phyloP scores from a whole-genome alignment of 2,329 filamentous ascomycete genomes.

The Colletotrichum somersetense region DNA sequence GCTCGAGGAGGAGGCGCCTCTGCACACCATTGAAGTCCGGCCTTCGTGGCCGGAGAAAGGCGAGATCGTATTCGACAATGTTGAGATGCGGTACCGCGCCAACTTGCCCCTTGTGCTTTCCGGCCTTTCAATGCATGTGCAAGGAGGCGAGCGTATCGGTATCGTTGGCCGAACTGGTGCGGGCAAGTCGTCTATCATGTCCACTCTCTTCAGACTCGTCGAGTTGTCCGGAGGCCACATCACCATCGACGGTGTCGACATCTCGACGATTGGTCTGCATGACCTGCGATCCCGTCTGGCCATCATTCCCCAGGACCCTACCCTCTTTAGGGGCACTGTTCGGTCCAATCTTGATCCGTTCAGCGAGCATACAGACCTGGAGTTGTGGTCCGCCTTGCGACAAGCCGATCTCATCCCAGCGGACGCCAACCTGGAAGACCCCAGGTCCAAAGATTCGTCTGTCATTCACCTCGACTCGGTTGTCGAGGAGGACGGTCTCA shows the following conservation, averaged over 20 bases:
- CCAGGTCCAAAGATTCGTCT: conserved; percentile 51
- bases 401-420: conserved; percentile 78
- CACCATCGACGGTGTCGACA: conserved; percentile 75
- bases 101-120: conserved; percentile 80
- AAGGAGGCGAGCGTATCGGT: conserved; percentile 82
- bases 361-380: conserved; percentile 80
- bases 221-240: conserved; percentile 74
- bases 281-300: conserved; percentile 81
- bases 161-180: conserved; percentile 86
- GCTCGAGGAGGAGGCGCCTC: conserved; percentile 89
- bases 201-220: conserved; percentile 81
- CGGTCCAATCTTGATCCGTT: conserved; percentile 86
- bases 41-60: conserved; percentile 88
- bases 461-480: conserved; percentile 85
- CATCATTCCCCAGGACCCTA: conserved; percentile 89
- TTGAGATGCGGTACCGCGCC: conserved; percentile 82
- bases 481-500: conserved; percentile 95
- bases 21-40: conserved; percentile 80
- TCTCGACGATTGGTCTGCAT: conserved; percentile 79
- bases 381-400: conserved; percentile 82
- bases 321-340: conserved; percentile 84
- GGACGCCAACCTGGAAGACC: conserved; percentile 46
- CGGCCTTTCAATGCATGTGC: conserved; percentile 78
- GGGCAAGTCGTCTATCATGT: conserved; percentile 88
- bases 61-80: conserved; percentile 80